phyloP scores from a whole-genome alignment of 202 grass and related monocot species.

The Saccharum hybrid region DNA sequence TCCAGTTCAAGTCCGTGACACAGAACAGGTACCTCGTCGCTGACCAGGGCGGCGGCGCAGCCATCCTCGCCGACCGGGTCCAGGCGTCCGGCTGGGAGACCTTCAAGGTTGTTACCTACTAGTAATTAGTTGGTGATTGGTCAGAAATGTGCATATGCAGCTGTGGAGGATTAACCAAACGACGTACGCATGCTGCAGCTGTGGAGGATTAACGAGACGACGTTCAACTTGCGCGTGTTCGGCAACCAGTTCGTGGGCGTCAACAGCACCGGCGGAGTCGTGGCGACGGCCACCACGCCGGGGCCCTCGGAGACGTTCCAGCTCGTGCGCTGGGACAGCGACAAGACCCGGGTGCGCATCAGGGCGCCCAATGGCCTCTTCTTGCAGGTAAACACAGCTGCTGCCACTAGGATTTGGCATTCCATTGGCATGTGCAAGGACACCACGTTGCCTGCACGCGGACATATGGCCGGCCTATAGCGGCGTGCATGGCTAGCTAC shows the following conservation, averaged over 20 bases:
- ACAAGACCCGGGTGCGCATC: constrained; percentile 47
- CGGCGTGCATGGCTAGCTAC: background rate
- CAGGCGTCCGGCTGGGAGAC: constrained; percentile 74
- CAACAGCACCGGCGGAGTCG: constrained; percentile 25
- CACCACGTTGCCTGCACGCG: background rate
- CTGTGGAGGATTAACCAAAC: constrained; percentile 72
- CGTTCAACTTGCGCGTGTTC: constrained; percentile 58
- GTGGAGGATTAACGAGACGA: constrained; percentile 64
- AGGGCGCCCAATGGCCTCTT: constrained; percentile 68
- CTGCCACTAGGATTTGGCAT: background rate
- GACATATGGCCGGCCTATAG: background rate
- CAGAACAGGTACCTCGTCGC: constrained; percentile 59
- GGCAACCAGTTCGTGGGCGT: constrained; percentile 56
- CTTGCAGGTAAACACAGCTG: constrained; percentile 25
- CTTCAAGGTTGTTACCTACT: constrained; percentile 53
- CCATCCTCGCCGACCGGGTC: constrained; percentile 58
- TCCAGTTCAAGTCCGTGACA: constrained; percentile 69
- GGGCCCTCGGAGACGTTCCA: constrained; percentile 56
- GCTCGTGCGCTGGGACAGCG: constrained; percentile 51
- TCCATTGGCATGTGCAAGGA: background rate
- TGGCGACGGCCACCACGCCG: constrained; percentile 46
- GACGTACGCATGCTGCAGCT: constrained; percentile 45
- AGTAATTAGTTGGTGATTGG: background rate
- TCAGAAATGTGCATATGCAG: constrained; percentile 13
- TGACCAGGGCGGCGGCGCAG: constrained; percentile 57